Evolutionary conservation across 2,329 filamentous ascomycete genomes (phyloP), one percentile per base, ranked within the genome.

Genomic region (Aspergillus aculeatinus): DNA sequence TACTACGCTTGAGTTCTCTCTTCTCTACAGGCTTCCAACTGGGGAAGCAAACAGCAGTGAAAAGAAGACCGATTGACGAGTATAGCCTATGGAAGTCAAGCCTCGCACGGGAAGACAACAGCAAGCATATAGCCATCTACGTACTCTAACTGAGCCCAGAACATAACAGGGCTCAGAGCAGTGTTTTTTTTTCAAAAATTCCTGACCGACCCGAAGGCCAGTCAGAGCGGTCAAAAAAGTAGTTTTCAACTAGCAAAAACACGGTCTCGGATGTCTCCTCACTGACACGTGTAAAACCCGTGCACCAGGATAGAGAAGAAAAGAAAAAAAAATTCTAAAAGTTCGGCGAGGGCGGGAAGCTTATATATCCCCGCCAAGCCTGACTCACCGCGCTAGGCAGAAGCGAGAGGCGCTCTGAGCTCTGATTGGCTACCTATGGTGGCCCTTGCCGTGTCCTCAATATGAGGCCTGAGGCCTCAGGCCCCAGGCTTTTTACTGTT

Each of bases 221-320:
- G 83, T 79, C 83, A 82, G 82, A 92, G 89, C 83, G 83, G 89
- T 91, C 89, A 89, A 85, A 82, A 83, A 74, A 80, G 82, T 90
- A 90, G 88, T 90, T 90, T 90, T 90, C 88, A 91, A 90, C 88
- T 90, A 91, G 89, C 89, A 91, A 91, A 90, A 91, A 91, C 84
- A 85, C 85, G 84, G 85, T 86, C 88, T 92, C 89, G 86, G 89
- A 91, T 87, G 85, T 87, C 88, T 91, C 89, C 87, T 92, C 89
- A 92, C 87, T 89, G 87, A 85, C 86, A 88, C 85, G 85, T 87
- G 84, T 90, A 89, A 89, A 85, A 87, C 89, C 87, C 86, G 80
- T 88, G 74, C 74, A 77, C 74, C 68, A 76, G 74, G 74, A 77
- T 77, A 69, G 57, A 70, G 65, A 73, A 71, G 60, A 69, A 77